Evolutionary conservation across 2,329 filamentous ascomycete species (phyloP).

Genomic region (Alternaria postmessia): DNA sequence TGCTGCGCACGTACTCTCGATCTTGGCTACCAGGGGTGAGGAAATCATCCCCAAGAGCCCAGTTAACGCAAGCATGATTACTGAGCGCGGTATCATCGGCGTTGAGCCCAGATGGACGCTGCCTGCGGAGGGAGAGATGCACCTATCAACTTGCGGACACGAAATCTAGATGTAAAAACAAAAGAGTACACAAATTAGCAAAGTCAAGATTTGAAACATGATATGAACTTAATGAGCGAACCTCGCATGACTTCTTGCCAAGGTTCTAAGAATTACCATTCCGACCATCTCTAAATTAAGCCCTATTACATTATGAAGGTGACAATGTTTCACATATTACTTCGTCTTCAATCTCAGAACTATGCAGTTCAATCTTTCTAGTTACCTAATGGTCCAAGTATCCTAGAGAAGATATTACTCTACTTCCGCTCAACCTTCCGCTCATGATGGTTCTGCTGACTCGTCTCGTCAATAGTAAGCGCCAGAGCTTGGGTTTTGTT

Average conservation of each 20-base stretch:
- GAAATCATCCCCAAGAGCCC: constrained; percentile 48
- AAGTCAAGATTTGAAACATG: not conserved
- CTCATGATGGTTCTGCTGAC: not conserved
- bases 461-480: not conserved
- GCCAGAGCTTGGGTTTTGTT: not conserved
- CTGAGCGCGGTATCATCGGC: constrained; percentile 36
- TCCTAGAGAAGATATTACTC: not conserved
- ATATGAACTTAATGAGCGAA: not conserved
- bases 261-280: not conserved
- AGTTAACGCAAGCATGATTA: constrained; percentile 42
- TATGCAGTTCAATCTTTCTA: not conserved
- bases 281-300: not conserved
- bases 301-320: not conserved
- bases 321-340: not conserved
- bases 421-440: not conserved
- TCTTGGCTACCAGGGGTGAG: constrained; percentile 42
- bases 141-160: constrained; percentile 43
- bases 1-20: constrained; percentile 47
- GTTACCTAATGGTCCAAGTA: not conserved
- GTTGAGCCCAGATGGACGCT: constrained; percentile 43
- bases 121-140: constrained; percentile 38
- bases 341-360: not conserved
- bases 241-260: not conserved
- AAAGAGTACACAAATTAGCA: not conserved
- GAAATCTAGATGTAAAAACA: constrained; percentile 28